Conservation (phyloP, 176 grass and related monocot genomes). For the Otatea glauca region DNA sequence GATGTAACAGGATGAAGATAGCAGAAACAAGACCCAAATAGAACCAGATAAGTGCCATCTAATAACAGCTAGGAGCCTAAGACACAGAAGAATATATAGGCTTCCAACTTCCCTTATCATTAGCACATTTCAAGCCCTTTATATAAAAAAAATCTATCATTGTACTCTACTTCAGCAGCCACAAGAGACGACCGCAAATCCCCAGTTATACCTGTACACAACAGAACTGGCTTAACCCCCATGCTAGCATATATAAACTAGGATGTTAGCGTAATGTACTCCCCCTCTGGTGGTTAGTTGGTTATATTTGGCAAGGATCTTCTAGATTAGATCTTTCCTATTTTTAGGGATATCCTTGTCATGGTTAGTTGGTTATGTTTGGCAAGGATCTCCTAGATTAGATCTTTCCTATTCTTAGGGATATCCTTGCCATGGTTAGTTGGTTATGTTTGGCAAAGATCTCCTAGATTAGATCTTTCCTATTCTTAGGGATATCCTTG, state of each 20-base stretch:
- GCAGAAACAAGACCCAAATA: conserved; percentile 15
- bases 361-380: too few species aligned
- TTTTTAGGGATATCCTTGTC: too few species aligned
- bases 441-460: too few species aligned
- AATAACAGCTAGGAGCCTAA: conserved; percentile 3
- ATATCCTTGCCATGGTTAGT: too few species aligned
- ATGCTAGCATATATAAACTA: conserved; percentile 20
- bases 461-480: too few species aligned
- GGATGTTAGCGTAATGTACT: too few species aligned
- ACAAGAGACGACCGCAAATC: conserved; percentile 28
- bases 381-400: too few species aligned
- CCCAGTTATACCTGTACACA: conserved; percentile 31
- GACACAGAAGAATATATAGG: conserved; percentile 2
- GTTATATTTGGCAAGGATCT: too few species aligned
- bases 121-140: neutral
- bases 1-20: conserved; percentile 12
- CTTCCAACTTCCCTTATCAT: neutral
- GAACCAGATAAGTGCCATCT: neutral
- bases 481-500: too few species aligned
- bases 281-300: too few species aligned
- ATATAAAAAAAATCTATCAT: conserved; percentile 41
- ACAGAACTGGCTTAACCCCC: neutral
- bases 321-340: too few species aligned
- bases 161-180: conserved; percentile 19
- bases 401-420: too few species aligned